These are phyloP conservation scores for Boechera divaricarpa DNA, from an alignment of 345 rosid species.

Conservation along the genomic window DNA sequence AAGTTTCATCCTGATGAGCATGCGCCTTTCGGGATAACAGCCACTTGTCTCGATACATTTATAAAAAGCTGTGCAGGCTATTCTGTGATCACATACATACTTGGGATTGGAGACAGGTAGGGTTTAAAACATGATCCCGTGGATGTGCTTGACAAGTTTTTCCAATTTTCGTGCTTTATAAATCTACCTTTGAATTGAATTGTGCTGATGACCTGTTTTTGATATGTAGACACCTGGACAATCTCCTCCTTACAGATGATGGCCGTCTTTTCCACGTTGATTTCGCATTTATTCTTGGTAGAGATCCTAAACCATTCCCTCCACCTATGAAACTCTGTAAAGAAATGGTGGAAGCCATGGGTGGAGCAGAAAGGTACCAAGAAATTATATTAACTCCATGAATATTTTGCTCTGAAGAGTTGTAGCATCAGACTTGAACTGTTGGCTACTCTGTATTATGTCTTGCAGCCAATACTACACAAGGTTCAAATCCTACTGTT, in stretches of 20 bases:
- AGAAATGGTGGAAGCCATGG: slow-evolving; percentile 99
- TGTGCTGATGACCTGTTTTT: slow-evolving; percentile 26
- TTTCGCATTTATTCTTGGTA: too few species aligned
- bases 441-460: slow-evolving; percentile 25
- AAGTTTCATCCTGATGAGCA: slow-evolving; percentile 98
- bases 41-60: slow-evolving; percentile 93
- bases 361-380: slow-evolving; percentile 92
- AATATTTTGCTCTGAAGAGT: neutral
- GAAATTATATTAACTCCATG: neutral
- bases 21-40: slow-evolving; percentile 94
- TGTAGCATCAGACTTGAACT: slow-evolving; percentile 9
- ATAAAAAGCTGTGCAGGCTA: slow-evolving; percentile 99
- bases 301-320: too few species aligned
- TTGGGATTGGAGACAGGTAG: slow-evolving; percentile 99
- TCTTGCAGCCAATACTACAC: too few species aligned
- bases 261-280: slow-evolving; percentile 77
- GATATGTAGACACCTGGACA: slow-evolving; percentile 82
- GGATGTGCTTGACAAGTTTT: neutral
- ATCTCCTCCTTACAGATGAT: slow-evolving; percentile 95
- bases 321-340: slow-evolving; percentile 57
- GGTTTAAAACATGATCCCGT: neutral
- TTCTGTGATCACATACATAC: slow-evolving; percentile 94
- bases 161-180: neutral
- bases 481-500: slow-evolving; percentile 84
- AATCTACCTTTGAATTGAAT: neutral